Percentiles rank a stretch among this genome's conserved stretches.
phyloP scores from a whole-genome alignment of 116 monocot species.

The Cymodocea nodosa region DNA sequence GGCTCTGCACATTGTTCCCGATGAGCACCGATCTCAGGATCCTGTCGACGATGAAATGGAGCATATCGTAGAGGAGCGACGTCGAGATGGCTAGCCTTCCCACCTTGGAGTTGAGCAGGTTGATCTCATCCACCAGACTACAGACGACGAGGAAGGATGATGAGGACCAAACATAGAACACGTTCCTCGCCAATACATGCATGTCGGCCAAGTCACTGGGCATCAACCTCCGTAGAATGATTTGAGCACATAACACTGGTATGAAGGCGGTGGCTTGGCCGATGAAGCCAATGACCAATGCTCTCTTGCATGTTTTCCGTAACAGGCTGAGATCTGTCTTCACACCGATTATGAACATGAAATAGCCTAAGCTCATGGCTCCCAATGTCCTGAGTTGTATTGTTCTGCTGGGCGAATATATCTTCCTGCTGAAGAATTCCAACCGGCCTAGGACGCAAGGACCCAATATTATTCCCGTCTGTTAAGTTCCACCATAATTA shows the following conservation, averaged over 20 bases:
- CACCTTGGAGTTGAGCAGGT: constrained; percentile 45
- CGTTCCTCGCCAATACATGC: constrained; percentile 1
- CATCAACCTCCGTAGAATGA: not conserved
- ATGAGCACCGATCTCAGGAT: not conserved
- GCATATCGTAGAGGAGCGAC: constrained; percentile 19
- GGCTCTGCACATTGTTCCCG: not conserved
- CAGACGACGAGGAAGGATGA: constrained; percentile 31
- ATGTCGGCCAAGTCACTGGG: not conserved
- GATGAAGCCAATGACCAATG: constrained; percentile 14
- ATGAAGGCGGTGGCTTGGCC: constrained; percentile 10
- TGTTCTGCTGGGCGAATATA: constrained; percentile 9
- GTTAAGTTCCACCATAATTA: not conserved
- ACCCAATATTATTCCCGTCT: constrained; percentile 10
- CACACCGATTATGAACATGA: constrained; percentile 54
- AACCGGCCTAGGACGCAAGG: not conserved
- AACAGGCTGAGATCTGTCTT: constrained; percentile 39
- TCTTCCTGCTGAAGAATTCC: not conserved
- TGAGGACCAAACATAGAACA: constrained; percentile 12
- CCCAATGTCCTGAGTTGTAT: constrained; percentile 2
- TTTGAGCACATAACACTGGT: not conserved
- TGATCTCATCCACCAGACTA: constrained; percentile 41
- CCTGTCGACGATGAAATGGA: not conserved
- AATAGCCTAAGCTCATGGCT: not conserved
- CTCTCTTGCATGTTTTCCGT: constrained; percentile 25
- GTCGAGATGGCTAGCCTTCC: constrained; percentile 40